Conservation (phyloP, 768 basidiomycete species). For the Tulasnella calospora region DNA sequence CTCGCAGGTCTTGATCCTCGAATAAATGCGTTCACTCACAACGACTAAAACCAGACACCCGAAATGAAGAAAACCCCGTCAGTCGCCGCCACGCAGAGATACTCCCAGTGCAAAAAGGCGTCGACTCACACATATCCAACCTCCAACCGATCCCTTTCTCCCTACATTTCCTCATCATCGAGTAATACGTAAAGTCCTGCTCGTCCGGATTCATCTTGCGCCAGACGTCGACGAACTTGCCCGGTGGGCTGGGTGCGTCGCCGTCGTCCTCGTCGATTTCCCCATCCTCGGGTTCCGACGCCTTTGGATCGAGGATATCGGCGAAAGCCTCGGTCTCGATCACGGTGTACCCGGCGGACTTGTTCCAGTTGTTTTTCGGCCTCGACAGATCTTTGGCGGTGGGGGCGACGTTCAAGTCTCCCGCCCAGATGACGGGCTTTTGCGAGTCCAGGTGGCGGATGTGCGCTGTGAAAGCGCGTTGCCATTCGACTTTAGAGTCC, state of each 20-base stretch:
- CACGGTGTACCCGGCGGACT: slow-evolving; percentile 78
- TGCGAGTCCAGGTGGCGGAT: slow-evolving; percentile 65
- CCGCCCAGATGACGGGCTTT: slow-evolving; percentile 85
- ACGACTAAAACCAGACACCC: slow-evolving; percentile 55
- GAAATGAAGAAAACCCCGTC: not conserved
- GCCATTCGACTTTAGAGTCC: slow-evolving; percentile 73
- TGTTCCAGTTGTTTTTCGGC: slow-evolving; percentile 76
- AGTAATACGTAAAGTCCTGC: slow-evolving; percentile 81
- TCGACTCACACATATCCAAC: slow-evolving; percentile 66
- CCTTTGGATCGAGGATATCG: slow-evolving; percentile 48
- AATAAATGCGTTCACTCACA: slow-evolving; percentile 61
- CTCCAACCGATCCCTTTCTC: slow-evolving; percentile 82
- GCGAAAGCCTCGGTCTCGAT: slow-evolving; percentile 72
- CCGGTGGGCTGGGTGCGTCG: not conserved
- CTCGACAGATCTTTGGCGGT: slow-evolving; percentile 69
- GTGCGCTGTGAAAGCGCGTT: slow-evolving; percentile 66
- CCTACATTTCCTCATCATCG: slow-evolving; percentile 76
- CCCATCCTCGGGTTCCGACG: slow-evolving; percentile 37
- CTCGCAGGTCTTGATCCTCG: slow-evolving; percentile 72
- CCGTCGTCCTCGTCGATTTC: slow-evolving; percentile 1
- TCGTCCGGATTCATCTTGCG: slow-evolving; percentile 59
- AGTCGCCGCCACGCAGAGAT: not conserved
- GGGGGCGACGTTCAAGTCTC: slow-evolving; percentile 83
- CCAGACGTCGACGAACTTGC: slow-evolving; percentile 73
- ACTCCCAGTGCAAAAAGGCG: slow-evolving; percentile 14